Base-by-base conservation (phyloP, 2,329 filamentous ascomycete species). In the Colletotrichum lindemuthianum region DNA sequence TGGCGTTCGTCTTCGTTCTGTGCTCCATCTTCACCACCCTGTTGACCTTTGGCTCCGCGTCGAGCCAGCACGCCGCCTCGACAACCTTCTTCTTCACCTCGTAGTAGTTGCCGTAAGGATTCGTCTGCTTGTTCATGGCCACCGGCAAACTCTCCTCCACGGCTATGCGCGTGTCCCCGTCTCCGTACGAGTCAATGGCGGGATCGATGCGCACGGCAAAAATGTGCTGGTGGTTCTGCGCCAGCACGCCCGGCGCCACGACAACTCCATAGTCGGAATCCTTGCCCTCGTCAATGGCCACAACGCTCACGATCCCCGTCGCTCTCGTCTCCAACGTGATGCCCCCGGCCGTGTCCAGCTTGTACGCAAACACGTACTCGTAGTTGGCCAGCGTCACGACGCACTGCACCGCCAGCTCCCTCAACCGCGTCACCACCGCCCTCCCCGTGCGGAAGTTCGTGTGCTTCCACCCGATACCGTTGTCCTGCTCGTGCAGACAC, bases 401-500 rank as follows among this genome's bases (percentile, higher is more conserved):
- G 71, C 85, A 89, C 70, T 92, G 89, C 3, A 92, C 76, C 0
- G 92, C 87, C 1, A 92, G 77, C 69, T 90, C 84, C 3, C 90
- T 81, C 60, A 82, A 79, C 6, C 90, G 81, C 0, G 84, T 84
- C 0, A 90, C 86, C 0, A 87, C 85, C 0, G 87, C 86, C 9
- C 85, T 80, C 9, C 81, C 80, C 0, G 88, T 91, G n/a, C 89
- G 82, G 76, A 82, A 89, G 75, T 92, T 90, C 24, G 88, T 84
- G 76, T 92, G 90, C 72, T 92, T 92, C 88, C 88, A 91, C 24
- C 85, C 81, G 51, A 92, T 89, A 2, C 90, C 90, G 66, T 87
- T 85, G 71, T 92, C 90, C 70, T 90, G 85, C 74, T 92, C 90
- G 70, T 92, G 90, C 2, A 91, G 78, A 67, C 90, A 92, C 43